Evolutionary conservation across 768 basidiomycete species (phyloP).

Genomic region (Suillus cothurnatus): DNA sequence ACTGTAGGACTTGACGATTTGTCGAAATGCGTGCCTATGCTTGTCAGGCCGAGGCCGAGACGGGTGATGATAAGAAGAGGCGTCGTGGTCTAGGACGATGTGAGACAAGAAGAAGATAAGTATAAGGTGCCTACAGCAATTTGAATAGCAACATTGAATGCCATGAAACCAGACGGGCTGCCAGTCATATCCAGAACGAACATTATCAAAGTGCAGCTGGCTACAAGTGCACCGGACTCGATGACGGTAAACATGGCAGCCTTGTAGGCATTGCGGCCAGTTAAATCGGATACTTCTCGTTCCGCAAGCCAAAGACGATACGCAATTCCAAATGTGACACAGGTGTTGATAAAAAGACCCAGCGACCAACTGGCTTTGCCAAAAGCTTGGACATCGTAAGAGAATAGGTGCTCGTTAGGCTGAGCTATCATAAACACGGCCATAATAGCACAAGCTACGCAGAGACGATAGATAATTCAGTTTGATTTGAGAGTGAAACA

Average conservation of each 20-base stretch:
- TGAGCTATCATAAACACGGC: slow-evolving; percentile 5
- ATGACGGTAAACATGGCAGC: slow-evolving; percentile 20
- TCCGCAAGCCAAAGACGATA: slow-evolving; percentile 16
- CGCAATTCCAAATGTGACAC: slow-evolving; percentile 19
- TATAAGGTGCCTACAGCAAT: slow-evolving; percentile 14
- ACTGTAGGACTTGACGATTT: background rate
- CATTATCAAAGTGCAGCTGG: slow-evolving; percentile 16
- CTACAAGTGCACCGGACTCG: slow-evolving; percentile 23
- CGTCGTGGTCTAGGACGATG: slow-evolving; percentile 15
- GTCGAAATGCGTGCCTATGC: slow-evolving; percentile 1
- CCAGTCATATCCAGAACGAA: slow-evolving; percentile 14
- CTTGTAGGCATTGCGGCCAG: slow-evolving; percentile 11
- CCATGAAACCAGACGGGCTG: slow-evolving; percentile 7
- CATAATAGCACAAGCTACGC: slow-evolving; percentile 6
- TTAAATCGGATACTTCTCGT: background rate
- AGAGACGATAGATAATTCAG: background rate
- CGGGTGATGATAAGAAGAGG: slow-evolving; percentile 21
- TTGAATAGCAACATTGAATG: slow-evolving; percentile 15
- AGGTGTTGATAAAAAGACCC: slow-evolving; percentile 17
- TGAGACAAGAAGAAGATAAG: slow-evolving; percentile 4
- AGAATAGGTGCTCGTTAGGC: slow-evolving; percentile 6
- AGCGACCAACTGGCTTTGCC: slow-evolving; percentile 15
- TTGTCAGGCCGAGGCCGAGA: slow-evolving; percentile 17
- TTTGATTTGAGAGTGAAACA: background rate
- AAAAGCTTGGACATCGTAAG: slow-evolving; percentile 7